Base-by-base conservation (phyloP, 345 rosid genomes). In the Hypericum perforatum region DNA sequence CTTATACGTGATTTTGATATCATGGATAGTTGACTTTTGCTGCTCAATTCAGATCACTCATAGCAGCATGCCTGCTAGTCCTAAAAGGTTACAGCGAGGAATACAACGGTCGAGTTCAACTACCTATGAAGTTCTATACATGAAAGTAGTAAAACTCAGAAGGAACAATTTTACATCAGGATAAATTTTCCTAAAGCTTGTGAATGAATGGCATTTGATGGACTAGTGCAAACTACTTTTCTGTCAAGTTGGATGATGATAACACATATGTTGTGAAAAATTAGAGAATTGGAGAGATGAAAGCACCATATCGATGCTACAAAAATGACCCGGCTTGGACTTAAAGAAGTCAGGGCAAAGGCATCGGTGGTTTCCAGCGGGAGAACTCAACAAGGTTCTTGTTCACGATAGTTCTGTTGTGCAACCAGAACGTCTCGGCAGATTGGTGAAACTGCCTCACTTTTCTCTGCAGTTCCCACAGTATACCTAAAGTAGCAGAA, bases 381-480 rank as follows among this genome's bases (percentile, higher is more conserved):
- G 82, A 70, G 70, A 88, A 92, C 69, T 77, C 82, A 10, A 76
- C 70, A 56, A 88, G 71, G 60, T 81, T 71, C 57, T 86, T 72
- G 51, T 83, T 83, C 48, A 88, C 86, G 49, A 78, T 42, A 41
- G 95, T 70, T 36, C 74, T 69, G 68, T 92, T 81, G 68, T 85
- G 98, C 71, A 92, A 76, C 98, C 98, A 92, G 74, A 88, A 92
- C 52, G 98, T 92, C 68, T 83, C 96, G 0, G 85, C 62, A 6
- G 96, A 92, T 49, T 78, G 98, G 56, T 92, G 95, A 63, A 92
- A 92, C 41, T 72, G 76, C 81, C 96, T 80, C 55, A 80, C 88
- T 77, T 85, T 92, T 57, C 90, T 80, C 63, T 88, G 98, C 60
- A 92, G 90, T 65, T 92, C 96, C 98, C 95, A 88, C 59, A 92